Evolutionary conservation across 306 rosid genomes (phyloP).

Genomic region (Psophocarpus tetragonolobus): DNA sequence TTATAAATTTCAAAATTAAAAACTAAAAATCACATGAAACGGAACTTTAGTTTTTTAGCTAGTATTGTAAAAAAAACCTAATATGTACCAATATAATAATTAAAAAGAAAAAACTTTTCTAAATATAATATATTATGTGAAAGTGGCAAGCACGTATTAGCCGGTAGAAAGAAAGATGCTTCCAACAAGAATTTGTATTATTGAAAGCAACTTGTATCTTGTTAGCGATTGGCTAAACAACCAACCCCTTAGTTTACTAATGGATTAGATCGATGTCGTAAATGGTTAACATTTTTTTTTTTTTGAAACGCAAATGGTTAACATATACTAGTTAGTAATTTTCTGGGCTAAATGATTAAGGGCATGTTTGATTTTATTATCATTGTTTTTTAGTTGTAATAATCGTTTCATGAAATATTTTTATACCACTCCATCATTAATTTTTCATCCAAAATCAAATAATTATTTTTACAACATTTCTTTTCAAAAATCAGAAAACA

Average conservation of each 20-base stretch:
- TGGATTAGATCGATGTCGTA: constrained; percentile 5
- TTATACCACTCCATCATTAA: background rate
- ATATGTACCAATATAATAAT: too few relatives aligned
- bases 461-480: background rate
- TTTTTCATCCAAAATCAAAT: background rate
- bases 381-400: background rate
- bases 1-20: too few relatives aligned
- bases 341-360: background rate
- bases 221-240: constrained; percentile 2
- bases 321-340: background rate
- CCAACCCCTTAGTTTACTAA: constrained; percentile 18
- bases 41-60: too few relatives aligned
- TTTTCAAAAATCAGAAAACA: background rate
- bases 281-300: too few relatives aligned
- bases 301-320: background rate
- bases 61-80: too few relatives aligned
- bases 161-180: constrained; percentile 32
- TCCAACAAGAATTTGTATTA: constrained; percentile 35
- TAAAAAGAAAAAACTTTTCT: too few relatives aligned
- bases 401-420: background rate
- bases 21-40: too few relatives aligned
- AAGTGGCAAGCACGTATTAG: constrained; percentile 3
- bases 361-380: background rate
- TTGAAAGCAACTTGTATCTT: constrained; percentile 30
- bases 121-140: constrained; percentile 15